A percentile compares a stretch with the other conserved stretches of the same genome.
Evolutionary conservation across 345 rosid species (phyloP).

Genomic region (Psidium friedrichsthalianum): DNA sequence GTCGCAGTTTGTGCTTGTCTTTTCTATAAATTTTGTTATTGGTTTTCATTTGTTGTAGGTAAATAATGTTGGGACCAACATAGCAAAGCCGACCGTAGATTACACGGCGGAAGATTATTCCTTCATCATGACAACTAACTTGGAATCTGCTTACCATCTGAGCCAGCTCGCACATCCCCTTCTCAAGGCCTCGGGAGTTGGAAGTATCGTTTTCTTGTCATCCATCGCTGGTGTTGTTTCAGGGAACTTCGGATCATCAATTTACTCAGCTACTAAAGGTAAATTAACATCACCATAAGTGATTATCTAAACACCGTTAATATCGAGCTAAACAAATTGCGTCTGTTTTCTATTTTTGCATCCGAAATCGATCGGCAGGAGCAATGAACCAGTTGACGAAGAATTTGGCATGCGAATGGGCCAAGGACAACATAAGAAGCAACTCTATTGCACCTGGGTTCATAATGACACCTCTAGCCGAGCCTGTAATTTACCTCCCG

Average conservation of each 20-base stretch:
- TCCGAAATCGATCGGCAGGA: conserved; percentile 5
- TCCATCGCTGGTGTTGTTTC: no score
- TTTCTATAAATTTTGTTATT: neutral
- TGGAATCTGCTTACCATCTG: no score
- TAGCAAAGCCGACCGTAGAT: no score
- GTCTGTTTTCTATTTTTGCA: neutral
- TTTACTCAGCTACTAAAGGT: conserved; percentile 36
- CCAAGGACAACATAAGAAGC: conserved; percentile 33
- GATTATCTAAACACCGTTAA: neutral
- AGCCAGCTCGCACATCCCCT: no score
- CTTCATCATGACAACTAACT: no score
- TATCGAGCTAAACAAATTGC: neutral
- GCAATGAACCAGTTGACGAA: conserved; percentile 30
- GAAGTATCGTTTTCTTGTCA: no score
- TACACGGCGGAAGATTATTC: no score
- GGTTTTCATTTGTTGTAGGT: no score
- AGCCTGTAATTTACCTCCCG: neutral
- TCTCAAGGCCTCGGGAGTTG: no score
- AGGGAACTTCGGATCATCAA: neutral
- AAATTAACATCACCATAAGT: neutral
- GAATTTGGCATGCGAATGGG: conserved; percentile 46
- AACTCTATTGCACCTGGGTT: conserved; percentile 28
- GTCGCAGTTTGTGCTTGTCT: neutral
- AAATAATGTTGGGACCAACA: no score
- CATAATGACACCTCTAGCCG: conserved; percentile 1